Conservation (phyloP, 2,329 filamentous ascomycete species). For the Colletotrichum gigasporum region DNA sequence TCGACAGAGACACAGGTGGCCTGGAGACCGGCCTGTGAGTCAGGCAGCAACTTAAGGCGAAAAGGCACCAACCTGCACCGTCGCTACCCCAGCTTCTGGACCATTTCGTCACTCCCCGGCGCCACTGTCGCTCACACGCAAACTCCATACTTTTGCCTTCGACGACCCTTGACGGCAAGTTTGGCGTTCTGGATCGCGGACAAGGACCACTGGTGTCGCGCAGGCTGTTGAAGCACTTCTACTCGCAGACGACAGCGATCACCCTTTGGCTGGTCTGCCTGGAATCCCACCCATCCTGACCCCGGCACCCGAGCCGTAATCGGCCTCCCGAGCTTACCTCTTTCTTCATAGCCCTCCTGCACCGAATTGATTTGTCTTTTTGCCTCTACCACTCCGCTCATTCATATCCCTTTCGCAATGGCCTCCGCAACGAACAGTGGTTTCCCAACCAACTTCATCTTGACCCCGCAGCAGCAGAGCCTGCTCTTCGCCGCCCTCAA, state of each 20-base stretch:
- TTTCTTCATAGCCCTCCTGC: conserved; percentile 12
- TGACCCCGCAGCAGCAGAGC: conserved; percentile 80
- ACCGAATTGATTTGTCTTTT: conserved; percentile 11
- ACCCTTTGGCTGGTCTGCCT: conserved; percentile 5
- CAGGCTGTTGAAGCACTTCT: neutral
- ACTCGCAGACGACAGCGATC: neutral
- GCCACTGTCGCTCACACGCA: neutral
- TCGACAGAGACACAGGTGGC: conserved; percentile 3
- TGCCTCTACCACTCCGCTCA: conserved; percentile 11
- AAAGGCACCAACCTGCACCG: conserved; percentile 36
- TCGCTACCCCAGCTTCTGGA: conserved; percentile 24
- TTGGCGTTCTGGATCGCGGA: neutral
- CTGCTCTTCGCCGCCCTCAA: conserved; percentile 80
- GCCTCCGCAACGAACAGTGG: conserved; percentile 57
- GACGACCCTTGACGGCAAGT: neutral
- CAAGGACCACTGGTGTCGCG: conserved; percentile 1
- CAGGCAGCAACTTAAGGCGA: conserved; percentile 44
- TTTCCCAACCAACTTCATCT: conserved; percentile 67
- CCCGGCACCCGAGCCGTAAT: conserved; percentile 32
- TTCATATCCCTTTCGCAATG: conserved; percentile 48
- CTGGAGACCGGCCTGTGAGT: conserved; percentile 35
- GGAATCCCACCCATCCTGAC: conserved; percentile 2
- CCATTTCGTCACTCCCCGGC: conserved; percentile 23
- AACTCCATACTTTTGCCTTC: neutral
- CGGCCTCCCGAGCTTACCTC: conserved; percentile 18